phyloP scores from a whole-genome alignment of 2,329 filamentous ascomycete genomes.

The Arthrobotrys sinensis region DNA sequence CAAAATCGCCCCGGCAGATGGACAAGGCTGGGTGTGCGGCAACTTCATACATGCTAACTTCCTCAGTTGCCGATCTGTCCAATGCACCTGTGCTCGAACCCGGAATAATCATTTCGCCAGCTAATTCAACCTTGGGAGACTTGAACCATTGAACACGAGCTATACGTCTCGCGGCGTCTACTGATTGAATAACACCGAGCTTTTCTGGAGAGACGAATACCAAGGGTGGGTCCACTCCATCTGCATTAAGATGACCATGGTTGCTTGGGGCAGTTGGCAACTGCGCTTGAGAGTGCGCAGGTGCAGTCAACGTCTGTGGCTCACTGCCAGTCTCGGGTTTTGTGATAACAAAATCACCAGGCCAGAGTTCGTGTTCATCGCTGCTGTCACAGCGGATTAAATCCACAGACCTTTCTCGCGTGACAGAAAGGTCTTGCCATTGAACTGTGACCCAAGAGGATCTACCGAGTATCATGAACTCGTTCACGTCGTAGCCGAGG shows the following conservation, averaged over 20 bases:
- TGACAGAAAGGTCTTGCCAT: constrained; percentile 74
- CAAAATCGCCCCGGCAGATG: constrained; percentile 72
- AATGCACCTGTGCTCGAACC: constrained; percentile 69
- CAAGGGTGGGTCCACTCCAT: constrained; percentile 33
- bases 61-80: constrained; percentile 67
- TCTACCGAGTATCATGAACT: constrained; percentile 72
- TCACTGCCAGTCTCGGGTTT: constrained; percentile 67
- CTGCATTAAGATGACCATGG: constrained; percentile 18
- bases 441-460: constrained; percentile 72
- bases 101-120: constrained; percentile 67
- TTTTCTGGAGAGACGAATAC: constrained; percentile 69
- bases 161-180: constrained; percentile 73
- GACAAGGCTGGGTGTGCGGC: constrained; percentile 70
- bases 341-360: constrained; percentile 72
- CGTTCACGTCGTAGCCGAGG: constrained; percentile 74
- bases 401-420: constrained; percentile 69
- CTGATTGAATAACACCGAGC: constrained; percentile 74
- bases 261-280: constrained; percentile 14
- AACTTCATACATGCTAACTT: constrained; percentile 75
- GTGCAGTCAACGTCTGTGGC: constrained; percentile 50
- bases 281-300: constrained; percentile 20
- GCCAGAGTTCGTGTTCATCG: constrained; percentile 74
- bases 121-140: constrained; percentile 67
- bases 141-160: constrained; percentile 73
- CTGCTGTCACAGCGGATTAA: constrained; percentile 71